Evolutionary conservation across 2,329 filamentous ascomycete species (phyloP), one percentile per base, ranked within the genome.

Genomic region (Scytalidium lignicola): DNA sequence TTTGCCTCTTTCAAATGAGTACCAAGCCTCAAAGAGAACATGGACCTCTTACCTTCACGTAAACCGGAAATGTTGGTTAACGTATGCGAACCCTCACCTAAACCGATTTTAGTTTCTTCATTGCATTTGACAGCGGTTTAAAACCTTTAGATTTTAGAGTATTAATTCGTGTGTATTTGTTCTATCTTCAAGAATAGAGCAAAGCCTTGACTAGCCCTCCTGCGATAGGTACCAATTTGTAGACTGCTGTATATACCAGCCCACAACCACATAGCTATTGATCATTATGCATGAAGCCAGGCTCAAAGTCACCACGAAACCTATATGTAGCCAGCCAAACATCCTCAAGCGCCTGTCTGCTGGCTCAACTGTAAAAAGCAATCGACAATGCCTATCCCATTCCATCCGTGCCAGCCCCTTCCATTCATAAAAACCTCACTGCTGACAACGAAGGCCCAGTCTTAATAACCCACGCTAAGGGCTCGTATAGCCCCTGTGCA

Each of bases 81-180:
- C n/a, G n/a, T n/a, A n/a, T n/a, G n/a, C n/a, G n/a, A n/a, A n/a
- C n/a, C n/a, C n/a, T n/a, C n/a, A n/a, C n/a, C n/a, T n/a, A n/a
- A n/a, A n/a, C n/a, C n/a, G n/a, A n/a, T n/a, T n/a, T n/a, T n/a
- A n/a, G n/a, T n/a, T 26, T 26, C 23, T 26, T 26, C 23, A 26
- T 10, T 6, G 23, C 23, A 26, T 26, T n/a, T n/a, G n/a, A n/a
- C n/a, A n/a, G n/a, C n/a, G n/a, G n/a, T n/a, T n/a, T n/a, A n/a
- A n/a, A n/a, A n/a, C n/a, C n/a, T n/a, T n/a, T n/a, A n/a, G n/a
- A n/a, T n/a, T n/a, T 26, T 26, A 10, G 10, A 26, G 23, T 46
- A 44, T 50, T 44, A 49, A 53, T n/a, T 52, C 51, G 54, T 51
- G 54, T 51, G 50, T 47, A 49, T 52, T 54, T 56, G 49, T 37